Percentiles rank a stretch among this genome's conserved stretches.
Evolutionary conservation across 139 green algal genomes (phyloP).

Genomic region (Closterium sp.): DNA sequence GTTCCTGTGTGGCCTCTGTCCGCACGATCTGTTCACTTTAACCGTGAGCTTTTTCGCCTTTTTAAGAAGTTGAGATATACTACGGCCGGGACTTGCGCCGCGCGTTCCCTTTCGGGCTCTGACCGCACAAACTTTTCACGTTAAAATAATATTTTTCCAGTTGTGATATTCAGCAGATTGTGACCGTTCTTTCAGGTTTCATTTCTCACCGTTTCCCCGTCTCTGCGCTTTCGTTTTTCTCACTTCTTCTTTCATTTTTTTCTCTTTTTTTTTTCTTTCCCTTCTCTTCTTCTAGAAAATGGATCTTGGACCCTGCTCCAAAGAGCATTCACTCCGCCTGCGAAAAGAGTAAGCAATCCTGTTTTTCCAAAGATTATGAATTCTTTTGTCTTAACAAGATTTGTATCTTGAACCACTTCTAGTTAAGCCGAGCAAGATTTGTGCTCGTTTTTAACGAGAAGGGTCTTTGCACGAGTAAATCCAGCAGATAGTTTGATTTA

Average conservation of each 20-base stretch:
- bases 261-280: background rate
- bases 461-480: no score
- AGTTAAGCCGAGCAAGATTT: background rate
- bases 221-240: background rate
- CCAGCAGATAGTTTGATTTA: no score
- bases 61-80: background rate
- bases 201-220: background rate
- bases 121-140: no score
- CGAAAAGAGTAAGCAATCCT: constrained; percentile 24
- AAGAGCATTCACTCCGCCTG: constrained; percentile 35
- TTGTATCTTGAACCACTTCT: background rate
- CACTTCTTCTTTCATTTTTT: background rate
- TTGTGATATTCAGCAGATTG: no score
- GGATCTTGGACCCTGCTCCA: constrained; percentile 30
- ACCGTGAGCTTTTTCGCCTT: background rate
- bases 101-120: no score
- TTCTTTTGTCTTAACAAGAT: no score
- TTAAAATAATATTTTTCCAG: no score
- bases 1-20: constrained; percentile 44
- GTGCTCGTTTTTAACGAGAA: background rate
- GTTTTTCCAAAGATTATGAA: background rate
- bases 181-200: background rate
- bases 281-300: constrained; percentile 44
- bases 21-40: constrained; percentile 48
- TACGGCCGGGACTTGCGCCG: no score